Conservation (phyloP, 139 green algal species). For the Pleodorina starrii region DNA sequence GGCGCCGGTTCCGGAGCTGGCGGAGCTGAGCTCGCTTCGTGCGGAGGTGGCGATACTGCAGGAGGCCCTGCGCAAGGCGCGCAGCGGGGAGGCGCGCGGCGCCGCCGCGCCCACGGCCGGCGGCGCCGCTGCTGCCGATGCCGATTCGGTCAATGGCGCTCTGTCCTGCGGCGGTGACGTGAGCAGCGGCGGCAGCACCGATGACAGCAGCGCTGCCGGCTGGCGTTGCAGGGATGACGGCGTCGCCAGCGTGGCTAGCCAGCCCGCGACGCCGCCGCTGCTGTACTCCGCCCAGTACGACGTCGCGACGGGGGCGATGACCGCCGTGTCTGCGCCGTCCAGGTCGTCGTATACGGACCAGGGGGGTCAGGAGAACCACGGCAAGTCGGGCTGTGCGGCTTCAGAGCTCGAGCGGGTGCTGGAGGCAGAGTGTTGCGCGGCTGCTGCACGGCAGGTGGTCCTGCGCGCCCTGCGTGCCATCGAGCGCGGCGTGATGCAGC, state of each 20-base stretch:
- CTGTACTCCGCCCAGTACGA: neutral
- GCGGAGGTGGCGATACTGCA: conserved; percentile 2
- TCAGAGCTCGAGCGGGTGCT: neutral
- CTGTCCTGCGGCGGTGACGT: neutral
- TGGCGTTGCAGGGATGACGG: too few relatives aligned
- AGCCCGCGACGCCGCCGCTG: too few relatives aligned
- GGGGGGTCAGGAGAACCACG: too few relatives aligned
- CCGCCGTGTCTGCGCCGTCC: too few relatives aligned
- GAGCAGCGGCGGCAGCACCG: neutral
- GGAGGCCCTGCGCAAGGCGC: neutral
- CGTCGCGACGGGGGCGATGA: neutral
- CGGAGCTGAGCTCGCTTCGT: neutral
- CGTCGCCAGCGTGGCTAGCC: too few relatives aligned
- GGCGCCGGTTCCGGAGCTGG: neutral
- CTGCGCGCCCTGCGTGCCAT: neutral
- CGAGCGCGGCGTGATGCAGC: neutral
- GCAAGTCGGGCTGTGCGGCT: too few relatives aligned
- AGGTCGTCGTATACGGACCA: too few relatives aligned
- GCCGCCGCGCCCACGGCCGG: neutral
- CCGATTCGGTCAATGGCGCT: neutral
- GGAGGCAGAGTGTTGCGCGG: neutral
- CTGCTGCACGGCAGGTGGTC: neutral
- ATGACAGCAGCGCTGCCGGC: neutral
- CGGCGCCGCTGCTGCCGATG: neutral
- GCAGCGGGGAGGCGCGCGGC: neutral